These are phyloP conservation scores for Mallotus nudiflorus DNA, from an alignment of 345 rosid species.

Conservation along the genomic window DNA sequence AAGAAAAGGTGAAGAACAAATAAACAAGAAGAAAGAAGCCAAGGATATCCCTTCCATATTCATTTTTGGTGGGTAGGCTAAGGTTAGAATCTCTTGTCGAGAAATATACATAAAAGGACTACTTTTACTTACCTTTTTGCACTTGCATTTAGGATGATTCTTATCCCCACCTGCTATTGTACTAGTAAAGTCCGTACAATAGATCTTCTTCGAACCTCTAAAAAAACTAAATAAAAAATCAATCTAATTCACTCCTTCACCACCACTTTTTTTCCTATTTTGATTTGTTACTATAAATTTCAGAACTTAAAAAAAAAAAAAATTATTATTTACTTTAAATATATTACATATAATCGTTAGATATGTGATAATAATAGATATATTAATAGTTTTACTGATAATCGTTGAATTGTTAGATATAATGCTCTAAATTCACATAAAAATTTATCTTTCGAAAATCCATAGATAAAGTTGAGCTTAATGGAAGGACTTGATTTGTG, in stretches of 20 bases:
- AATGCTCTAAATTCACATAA: too few relatives aligned
- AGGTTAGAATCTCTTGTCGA: background rate
- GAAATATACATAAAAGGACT: background rate
- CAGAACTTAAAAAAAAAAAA: too few relatives aligned
- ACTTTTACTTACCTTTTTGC: slow-evolving; percentile 13
- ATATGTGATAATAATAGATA: too few relatives aligned
- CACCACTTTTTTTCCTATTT: too few relatives aligned
- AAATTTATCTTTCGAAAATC: too few relatives aligned
- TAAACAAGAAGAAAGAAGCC: background rate
- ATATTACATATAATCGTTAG: too few relatives aligned
- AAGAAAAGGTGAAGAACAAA: background rate
- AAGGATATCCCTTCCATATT: slow-evolving; percentile 1
- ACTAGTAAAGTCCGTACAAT: slow-evolving; percentile 19
- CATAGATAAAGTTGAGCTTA: background rate
- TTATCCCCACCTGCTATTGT: background rate
- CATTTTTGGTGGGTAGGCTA: background rate
- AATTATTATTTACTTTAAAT: too few relatives aligned
- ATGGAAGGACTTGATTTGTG: background rate
- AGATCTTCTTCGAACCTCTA: slow-evolving; percentile 27
- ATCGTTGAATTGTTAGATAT: too few relatives aligned
- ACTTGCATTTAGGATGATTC: slow-evolving; percentile 33
- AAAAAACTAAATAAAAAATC: too few relatives aligned
- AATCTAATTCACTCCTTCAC: too few relatives aligned
- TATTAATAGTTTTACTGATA: too few relatives aligned
- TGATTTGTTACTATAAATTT: too few relatives aligned